These are phyloP conservation scores for Beauveria sp. DNA, from an alignment of 2,329 filamentous ascomycete genomes.

Conservation along the genomic window DNA sequence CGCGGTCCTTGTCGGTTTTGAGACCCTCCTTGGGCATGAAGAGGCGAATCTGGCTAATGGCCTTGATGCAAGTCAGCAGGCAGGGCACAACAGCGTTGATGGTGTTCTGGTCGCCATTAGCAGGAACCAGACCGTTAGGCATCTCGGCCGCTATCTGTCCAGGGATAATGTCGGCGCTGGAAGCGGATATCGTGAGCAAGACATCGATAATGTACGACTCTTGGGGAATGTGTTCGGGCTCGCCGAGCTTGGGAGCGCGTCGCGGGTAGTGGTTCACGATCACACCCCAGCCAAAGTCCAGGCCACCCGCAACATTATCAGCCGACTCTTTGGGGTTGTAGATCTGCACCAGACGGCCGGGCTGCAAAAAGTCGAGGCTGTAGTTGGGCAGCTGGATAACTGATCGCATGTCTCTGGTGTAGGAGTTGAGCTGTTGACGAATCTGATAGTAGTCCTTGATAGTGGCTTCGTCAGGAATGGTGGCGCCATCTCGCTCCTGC, in stretches of 20 bases:
- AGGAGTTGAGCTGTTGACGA: conserved; percentile 73
- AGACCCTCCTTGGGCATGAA: conserved; percentile 71
- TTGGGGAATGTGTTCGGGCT: conserved; percentile 63
- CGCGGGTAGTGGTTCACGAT: conserved; percentile 67
- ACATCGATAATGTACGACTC: conserved; percentile 80
- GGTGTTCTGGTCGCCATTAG: conserved; percentile 22
- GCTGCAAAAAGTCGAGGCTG: conserved; percentile 74
- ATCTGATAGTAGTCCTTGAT: conserved; percentile 94
- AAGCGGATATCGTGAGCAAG: conserved; percentile 53
- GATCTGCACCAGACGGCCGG: conserved; percentile 81
- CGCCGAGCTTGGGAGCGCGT: conserved; percentile 56
- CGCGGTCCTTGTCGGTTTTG: conserved; percentile 55
- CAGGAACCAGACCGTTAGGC: conserved; percentile 49
- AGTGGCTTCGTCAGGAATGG: conserved; percentile 76
- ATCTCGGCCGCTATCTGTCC: conserved; percentile 36
- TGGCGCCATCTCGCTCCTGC: conserved; percentile 61
- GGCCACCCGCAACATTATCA: conserved; percentile 26
- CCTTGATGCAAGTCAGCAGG: conserved; percentile 75
- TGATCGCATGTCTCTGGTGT: conserved; percentile 80
- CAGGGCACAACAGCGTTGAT: conserved; percentile 57
- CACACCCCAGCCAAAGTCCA: conserved; percentile 91
- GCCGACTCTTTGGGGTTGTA: conserved; percentile 55
- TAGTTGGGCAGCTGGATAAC: conserved; percentile 91
- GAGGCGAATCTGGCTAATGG: conserved; percentile 75
- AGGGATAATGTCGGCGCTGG: conserved; percentile 36